A percentile compares a stretch with the other conserved stretches of the same genome.
Evolutionary conservation across 2,329 filamentous ascomycete species (phyloP).

Genomic region (Phaeosphaeriaceae sp.): DNA sequence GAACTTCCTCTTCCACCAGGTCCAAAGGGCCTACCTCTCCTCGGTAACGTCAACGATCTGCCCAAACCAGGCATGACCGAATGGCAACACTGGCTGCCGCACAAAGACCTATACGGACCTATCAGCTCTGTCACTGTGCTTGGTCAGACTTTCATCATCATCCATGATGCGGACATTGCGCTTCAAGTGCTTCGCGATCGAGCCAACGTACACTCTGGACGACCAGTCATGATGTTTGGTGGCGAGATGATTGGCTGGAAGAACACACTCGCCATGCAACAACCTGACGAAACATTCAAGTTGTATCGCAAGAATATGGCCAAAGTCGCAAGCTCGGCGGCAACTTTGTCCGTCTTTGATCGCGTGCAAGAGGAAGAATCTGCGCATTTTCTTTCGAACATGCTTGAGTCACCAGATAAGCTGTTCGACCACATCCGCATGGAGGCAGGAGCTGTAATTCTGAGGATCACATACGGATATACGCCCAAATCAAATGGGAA

Average conservation of each 20-base stretch:
- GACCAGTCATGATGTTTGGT: slow-evolving; percentile 29
- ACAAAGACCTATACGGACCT: slow-evolving; percentile 48
- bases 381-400: slow-evolving; percentile 32
- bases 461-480: slow-evolving; percentile 52
- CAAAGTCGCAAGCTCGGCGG: slow-evolving; percentile 29
- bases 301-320: slow-evolving; percentile 33
- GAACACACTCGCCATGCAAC: slow-evolving; percentile 22
- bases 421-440: slow-evolving; percentile 35
- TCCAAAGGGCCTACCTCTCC: slow-evolving; percentile 55
- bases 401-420: slow-evolving; percentile 23
- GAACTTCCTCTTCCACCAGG: slow-evolving; percentile 55
- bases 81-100: slow-evolving; percentile 53
- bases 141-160: slow-evolving; percentile 37
- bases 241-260: slow-evolving; percentile 38
- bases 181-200: slow-evolving; percentile 31
- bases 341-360: slow-evolving; percentile 28
- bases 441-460: slow-evolving; percentile 33
- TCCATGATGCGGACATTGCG: slow-evolving; percentile 33
- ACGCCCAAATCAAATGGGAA: slow-evolving; percentile 43
- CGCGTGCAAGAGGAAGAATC: slow-evolving; percentile 34
- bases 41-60: slow-evolving; percentile 61
- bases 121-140: slow-evolving; percentile 38
- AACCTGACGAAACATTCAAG: slow-evolving; percentile 27
- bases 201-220: slow-evolving; percentile 23
- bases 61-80: slow-evolving; percentile 50